Conservation (phyloP, 306 rosid species). For the Corylus americana region DNA sequence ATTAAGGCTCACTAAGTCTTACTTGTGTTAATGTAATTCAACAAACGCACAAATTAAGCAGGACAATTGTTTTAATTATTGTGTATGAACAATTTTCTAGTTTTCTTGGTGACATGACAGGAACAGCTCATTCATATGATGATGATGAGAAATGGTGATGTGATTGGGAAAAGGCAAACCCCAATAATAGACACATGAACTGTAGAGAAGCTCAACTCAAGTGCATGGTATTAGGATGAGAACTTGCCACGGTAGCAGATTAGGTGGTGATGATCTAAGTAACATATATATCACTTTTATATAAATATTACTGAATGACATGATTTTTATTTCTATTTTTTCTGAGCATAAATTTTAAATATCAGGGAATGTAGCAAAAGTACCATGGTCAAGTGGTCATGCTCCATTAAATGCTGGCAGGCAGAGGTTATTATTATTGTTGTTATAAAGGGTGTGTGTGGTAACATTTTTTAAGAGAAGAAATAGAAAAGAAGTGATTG, state of each 20-base stretch:
- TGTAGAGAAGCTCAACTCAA: conserved; percentile 13
- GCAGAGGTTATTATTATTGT: no score
- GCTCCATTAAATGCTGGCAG: no score
- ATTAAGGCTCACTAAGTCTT: background rate
- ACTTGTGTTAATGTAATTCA: background rate
- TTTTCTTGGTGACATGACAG: conserved; percentile 51
- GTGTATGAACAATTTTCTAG: background rate
- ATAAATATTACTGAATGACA: background rate
- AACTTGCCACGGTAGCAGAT: conserved; percentile 27
- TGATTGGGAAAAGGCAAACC: conserved; percentile 52
- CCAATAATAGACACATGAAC: conserved; percentile 54
- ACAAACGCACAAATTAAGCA: background rate
- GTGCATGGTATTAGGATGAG: conserved; percentile 23
- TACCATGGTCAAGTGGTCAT: no score
- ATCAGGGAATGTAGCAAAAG: no score
- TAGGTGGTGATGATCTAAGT: background rate
- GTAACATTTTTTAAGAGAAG: no score
- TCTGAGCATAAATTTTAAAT: no score
- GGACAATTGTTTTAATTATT: background rate
- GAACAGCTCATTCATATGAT: conserved; percentile 77
- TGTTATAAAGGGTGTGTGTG: no score
- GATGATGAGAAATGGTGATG: conserved; percentile 56
- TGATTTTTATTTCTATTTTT: background rate
- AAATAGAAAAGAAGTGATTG: no score
- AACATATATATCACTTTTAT: background rate